A percentile compares a stretch with the other conserved stretches of the same genome.
Evolutionary conservation across 2,329 filamentous ascomycete genomes (phyloP).

Genomic region (Myriangium duriaei): DNA sequence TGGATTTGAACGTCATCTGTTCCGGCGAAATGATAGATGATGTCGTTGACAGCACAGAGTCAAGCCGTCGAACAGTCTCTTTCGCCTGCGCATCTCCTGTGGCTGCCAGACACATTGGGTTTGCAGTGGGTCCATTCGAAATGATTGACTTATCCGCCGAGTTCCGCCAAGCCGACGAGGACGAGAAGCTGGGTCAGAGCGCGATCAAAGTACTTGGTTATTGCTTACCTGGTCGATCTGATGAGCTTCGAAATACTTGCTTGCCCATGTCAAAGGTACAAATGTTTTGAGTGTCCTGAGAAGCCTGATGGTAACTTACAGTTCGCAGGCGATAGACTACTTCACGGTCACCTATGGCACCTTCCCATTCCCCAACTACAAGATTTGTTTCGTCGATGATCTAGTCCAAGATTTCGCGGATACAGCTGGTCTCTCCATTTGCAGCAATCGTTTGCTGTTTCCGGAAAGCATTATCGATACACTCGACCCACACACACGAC

Average conservation of each 20-base stretch:
- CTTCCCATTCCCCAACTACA: constrained; percentile 87
- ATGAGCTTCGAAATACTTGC: constrained; percentile 78
- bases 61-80: constrained; percentile 74
- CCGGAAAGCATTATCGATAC: constrained; percentile 76
- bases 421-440: constrained; percentile 72
- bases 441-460: constrained; percentile 75
- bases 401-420: constrained; percentile 61
- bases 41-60: constrained; percentile 58
- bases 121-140: constrained; percentile 90
- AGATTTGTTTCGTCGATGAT: constrained; percentile 89
- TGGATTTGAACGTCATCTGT: constrained; percentile 84
- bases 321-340: constrained; percentile 63
- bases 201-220: constrained; percentile 84
- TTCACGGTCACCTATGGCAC: constrained; percentile 79
- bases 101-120: constrained; percentile 79
- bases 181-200: constrained; percentile 78
- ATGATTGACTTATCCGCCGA: constrained; percentile 71
- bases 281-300: constrained; percentile 17
- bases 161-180: constrained; percentile 79
- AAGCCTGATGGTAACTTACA: neutral
- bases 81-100: constrained; percentile 67
- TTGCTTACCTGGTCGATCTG: constrained; percentile 69
- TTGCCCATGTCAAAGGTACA: constrained; percentile 57
- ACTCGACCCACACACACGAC: constrained; percentile 68
- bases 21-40: constrained; percentile 84